These are phyloP conservation scores for Yarrowia sp. DNA, from an alignment of 805 yeast genomes.

Conservation along the genomic window DNA sequence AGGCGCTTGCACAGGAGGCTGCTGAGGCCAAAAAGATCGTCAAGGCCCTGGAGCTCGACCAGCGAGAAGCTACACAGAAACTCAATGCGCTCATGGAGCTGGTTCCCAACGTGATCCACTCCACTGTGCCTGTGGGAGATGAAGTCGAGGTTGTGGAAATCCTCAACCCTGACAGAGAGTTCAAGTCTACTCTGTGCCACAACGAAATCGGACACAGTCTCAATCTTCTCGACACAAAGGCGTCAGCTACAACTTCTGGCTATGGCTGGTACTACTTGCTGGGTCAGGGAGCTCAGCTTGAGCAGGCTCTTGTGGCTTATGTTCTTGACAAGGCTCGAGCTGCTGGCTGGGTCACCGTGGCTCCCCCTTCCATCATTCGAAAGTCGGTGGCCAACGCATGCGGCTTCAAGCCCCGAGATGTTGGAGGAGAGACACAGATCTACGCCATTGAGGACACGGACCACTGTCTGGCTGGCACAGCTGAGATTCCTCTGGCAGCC, in stretches of 20 bases:
- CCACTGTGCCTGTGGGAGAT: slow-evolving; percentile 2
- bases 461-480: slow-evolving; percentile 83
- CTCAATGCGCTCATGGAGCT: slow-evolving; percentile 20
- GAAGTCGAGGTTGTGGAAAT: slow-evolving; percentile 21
- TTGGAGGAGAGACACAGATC: slow-evolving; percentile 79
- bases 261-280: slow-evolving; percentile 79
- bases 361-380: slow-evolving; percentile 85
- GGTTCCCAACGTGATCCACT: slow-evolving; percentile 16
- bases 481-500: slow-evolving; percentile 92
- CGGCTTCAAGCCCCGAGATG: slow-evolving; percentile 92
- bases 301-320: slow-evolving; percentile 84
- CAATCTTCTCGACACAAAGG: slow-evolving; percentile 63
- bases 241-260: slow-evolving; percentile 67
- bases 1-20: slow-evolving; percentile 9
- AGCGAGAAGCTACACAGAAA: not conserved
- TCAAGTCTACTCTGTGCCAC: slow-evolving; percentile 44
- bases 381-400: slow-evolving; percentile 79
- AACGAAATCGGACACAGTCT: slow-evolving; percentile 65
- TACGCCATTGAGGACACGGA: slow-evolving; percentile 52
- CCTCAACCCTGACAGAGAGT: slow-evolving; percentile 8
- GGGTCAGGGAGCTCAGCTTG: slow-evolving; percentile 83
- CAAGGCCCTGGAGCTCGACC: not conserved
- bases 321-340: slow-evolving; percentile 64
- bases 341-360: slow-evolving; percentile 64
- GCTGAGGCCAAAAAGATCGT: not conserved